A percentile compares a stretch with the other conserved stretches of the same genome.
Evolutionary conservation across 2,329 filamentous ascomycete genomes (phyloP).

Genomic region (Fusarium phyllophilum): DNA sequence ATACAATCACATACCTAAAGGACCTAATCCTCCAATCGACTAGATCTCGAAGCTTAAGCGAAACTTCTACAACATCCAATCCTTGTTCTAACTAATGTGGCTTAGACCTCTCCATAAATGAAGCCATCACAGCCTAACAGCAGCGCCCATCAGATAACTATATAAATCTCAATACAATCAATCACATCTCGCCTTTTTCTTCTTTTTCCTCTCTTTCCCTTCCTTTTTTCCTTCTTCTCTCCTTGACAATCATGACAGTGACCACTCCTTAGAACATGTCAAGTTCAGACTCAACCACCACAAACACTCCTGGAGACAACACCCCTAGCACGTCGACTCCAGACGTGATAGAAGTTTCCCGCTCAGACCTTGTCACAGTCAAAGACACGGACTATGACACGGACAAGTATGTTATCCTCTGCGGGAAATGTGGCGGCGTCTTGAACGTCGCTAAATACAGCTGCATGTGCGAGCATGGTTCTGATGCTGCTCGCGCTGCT

Average conservation of each 20-base stretch:
- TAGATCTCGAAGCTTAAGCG: not conserved
- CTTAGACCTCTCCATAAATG: not conserved
- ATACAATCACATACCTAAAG: not conserved
- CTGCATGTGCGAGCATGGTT: constrained; percentile 15
- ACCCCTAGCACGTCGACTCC: constrained; percentile 4
- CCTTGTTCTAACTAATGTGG: not conserved
- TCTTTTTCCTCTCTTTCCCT: not conserved
- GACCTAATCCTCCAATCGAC: not conserved
- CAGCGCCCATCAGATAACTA: not conserved
- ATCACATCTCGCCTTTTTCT: not conserved
- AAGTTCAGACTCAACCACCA: not conserved
- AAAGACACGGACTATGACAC: constrained; percentile 16
- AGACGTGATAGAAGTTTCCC: constrained; percentile 20
- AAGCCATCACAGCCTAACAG: not conserved
- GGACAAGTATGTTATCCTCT: constrained; percentile 12
- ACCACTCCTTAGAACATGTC: constrained; percentile 14
- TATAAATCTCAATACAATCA: constrained; percentile 1
- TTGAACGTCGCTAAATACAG: constrained; percentile 15
- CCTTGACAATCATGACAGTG: not conserved
- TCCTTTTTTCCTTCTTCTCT: not conserved
- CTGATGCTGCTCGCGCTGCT: constrained; percentile 22
- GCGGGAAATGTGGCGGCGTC: constrained; percentile 24
- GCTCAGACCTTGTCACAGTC: constrained; percentile 14
- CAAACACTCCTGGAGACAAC: not conserved
- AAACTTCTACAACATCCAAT: constrained; percentile 13